Evolutionary conservation across 75 land plant species (phyloP), one percentile per base, ranked within the genome.

Genomic region (Sequoiadendron giganteum): DNA sequence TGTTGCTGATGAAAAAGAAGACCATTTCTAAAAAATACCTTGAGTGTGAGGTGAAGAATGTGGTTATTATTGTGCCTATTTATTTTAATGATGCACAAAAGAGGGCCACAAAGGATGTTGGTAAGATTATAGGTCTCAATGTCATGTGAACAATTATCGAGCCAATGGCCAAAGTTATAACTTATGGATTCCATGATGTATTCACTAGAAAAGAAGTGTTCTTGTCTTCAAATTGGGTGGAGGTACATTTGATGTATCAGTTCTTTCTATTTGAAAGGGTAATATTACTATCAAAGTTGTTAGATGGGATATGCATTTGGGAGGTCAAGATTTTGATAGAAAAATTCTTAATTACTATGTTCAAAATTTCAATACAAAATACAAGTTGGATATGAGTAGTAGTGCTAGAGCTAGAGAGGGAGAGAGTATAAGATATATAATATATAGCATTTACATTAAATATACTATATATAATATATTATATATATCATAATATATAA

Each of bases 251-350:
- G 87, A 88, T 78, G 90, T 92, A 5, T 85, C 87, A 32, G 70
- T 92, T 80, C 77, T 91, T 85, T 72, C 90, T 6, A 77, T 93
- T 54, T 1, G 9, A 52, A 91, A 93, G 42, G 93, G 93, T 2
- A 87, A 87, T 21, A 91, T 93, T 77, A 88, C 89, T 5, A 52
- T 82, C 28, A 82, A 82, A 85, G 89, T 36, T 2, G 36, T 49
- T n/a, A 58, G 55, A 21, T 89, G 90, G 11, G 72, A 89, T 58
- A 77, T 43, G 55, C 85, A 78, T 55, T 61, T 89, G 88, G 90
- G 91, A 43, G 91, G 91, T n/a, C 87, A 91, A 87, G 91, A 91
- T 52, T 88, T 91, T 70, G 91, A 91, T 84, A 91, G 89, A 52
- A 73, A 85, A 25, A 43, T 90, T 73, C 87, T 88, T 21, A 88